Conservation (phyloP, 345 rosid species). For the Syzygium aqueum region DNA sequence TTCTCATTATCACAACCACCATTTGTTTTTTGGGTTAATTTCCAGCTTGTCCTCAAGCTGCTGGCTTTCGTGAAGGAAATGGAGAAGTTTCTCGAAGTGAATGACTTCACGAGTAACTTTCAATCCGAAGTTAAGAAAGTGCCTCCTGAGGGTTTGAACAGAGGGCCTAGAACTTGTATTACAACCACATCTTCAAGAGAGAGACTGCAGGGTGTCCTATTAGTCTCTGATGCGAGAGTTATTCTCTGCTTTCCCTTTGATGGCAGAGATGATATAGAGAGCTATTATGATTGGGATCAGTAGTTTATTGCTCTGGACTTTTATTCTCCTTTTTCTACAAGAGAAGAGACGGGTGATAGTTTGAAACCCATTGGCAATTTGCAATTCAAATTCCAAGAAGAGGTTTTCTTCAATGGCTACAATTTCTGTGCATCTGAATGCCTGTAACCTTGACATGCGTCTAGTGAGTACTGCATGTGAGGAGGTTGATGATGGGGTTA, state of each 20-base stretch:
- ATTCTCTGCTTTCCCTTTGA: slow-evolving; percentile 66
- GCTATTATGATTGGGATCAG: slow-evolving; percentile 38
- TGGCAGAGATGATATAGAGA: slow-evolving; percentile 20
- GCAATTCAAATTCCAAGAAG: slow-evolving; percentile 27
- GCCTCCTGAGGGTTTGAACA: slow-evolving; percentile 12
- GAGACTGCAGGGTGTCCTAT: slow-evolving; percentile 48
- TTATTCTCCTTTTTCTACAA: slow-evolving; percentile 25
- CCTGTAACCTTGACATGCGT: slow-evolving; percentile 49
- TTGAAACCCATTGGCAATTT: neutral
- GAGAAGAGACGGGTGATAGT: slow-evolving; percentile 21
- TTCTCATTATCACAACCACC: slow-evolving; percentile 65
- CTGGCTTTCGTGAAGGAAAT: slow-evolving; percentile 46
- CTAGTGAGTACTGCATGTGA: slow-evolving; percentile 34
- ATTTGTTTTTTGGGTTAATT: slow-evolving; percentile 61
- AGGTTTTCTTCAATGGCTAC: slow-evolving; percentile 26
- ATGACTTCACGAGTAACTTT: slow-evolving; percentile 5
- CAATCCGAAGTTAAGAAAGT: slow-evolving; percentile 14
- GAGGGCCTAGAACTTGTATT: slow-evolving; percentile 13
- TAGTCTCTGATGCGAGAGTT: slow-evolving; percentile 52
- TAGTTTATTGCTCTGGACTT: slow-evolving; percentile 63
- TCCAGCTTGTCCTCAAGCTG: slow-evolving; percentile 36
- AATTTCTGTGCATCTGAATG: slow-evolving; percentile 40
- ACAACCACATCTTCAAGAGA: slow-evolving; percentile 24
- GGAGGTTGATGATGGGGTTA: slow-evolving; percentile 16
- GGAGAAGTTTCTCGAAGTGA: slow-evolving; percentile 25